Base-by-base conservation (phyloP, 805 yeast genomes). In the Ogataea sp. region DNA sequence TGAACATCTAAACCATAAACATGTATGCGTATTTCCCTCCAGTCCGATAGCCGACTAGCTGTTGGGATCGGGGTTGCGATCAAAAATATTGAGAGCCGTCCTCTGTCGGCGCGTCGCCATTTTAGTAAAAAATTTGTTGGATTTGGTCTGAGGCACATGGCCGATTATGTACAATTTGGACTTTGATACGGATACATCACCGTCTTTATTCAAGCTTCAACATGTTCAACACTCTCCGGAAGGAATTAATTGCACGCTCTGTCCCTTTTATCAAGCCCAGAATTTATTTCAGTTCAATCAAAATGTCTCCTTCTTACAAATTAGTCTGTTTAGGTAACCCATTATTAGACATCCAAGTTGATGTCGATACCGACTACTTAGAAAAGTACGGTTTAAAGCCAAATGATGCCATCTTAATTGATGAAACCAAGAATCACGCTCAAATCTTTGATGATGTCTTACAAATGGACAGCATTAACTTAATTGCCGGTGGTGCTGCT, bases 401-500 rank as follows among this genome's bases (percentile, higher is more conserved):
- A 46, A 83, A 93, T 62, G 97, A 90, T 64, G 97, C 98, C 50
- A 88, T 93, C 53, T 76, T 93, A 48, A 70, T 65, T 32, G 94
- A 85, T 51, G 88, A 78, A 48, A 30, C 33, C n/a, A 30, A 30
- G 21, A 73, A 80, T 61, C 96, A 87, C 68, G 65, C 79, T 78
- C 84, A 90, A 40, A 84, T 93, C 59, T 93, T 71, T 64, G 81
- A 75, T 43, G 97, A 93, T 63, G 74, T 85, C 49, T 66, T 87
- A 40, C 62, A 69, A 28, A 67, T 67, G 59, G 68, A 72, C 28
- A 75, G 71, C 43, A 78, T 86, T 46, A 75, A 78, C 53, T 65
- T 79, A 45, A 77, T 90, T 51, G 98, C 99, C 45, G 99, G 99
- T 52, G 99, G 99, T 62, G 99, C 99, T 55, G 98, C 97, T 44